Evolutionary conservation across 169 alveolate genomes (phyloP).

Genomic region (Eimeria falciformis): DNA sequence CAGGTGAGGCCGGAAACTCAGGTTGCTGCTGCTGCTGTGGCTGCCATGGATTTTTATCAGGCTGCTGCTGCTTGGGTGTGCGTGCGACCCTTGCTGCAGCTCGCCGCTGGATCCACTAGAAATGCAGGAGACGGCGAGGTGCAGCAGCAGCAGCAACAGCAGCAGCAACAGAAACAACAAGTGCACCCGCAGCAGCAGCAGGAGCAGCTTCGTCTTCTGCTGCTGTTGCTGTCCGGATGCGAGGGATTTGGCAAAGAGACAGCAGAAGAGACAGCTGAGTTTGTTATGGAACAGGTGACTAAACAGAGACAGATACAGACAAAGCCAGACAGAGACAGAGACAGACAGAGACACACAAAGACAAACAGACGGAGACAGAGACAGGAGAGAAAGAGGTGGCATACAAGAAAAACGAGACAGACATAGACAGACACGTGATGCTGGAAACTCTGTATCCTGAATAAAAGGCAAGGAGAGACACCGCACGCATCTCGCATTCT

Average conservation of each 20-base stretch:
- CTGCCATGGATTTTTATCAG: background rate
- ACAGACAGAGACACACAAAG: background rate
- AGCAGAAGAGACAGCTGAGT: background rate
- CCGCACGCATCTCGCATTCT: too few species aligned
- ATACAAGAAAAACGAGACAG: too few species aligned
- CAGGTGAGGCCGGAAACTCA: background rate
- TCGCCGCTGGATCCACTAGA: background rate
- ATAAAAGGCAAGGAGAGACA: too few species aligned
- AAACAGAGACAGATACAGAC: background rate
- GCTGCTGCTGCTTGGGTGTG: background rate
- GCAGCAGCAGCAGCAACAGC: background rate
- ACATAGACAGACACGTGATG: too few species aligned
- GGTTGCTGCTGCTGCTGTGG: background rate
- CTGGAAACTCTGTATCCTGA: background rate
- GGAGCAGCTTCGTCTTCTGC: background rate
- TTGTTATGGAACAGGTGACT: background rate
- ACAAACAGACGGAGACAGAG: too few species aligned
- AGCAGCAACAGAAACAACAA: background rate
- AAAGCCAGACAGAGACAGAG: too few species aligned
- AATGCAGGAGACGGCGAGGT: background rate
- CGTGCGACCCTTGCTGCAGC: background rate
- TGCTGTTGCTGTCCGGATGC: background rate
- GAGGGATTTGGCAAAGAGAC: background rate
- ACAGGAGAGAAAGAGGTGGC: too few species aligned
- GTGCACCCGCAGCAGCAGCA: background rate